Evolutionary conservation across 1,139 yeast species (phyloP).

Genomic region (Kodamaea alishanica): DNA sequence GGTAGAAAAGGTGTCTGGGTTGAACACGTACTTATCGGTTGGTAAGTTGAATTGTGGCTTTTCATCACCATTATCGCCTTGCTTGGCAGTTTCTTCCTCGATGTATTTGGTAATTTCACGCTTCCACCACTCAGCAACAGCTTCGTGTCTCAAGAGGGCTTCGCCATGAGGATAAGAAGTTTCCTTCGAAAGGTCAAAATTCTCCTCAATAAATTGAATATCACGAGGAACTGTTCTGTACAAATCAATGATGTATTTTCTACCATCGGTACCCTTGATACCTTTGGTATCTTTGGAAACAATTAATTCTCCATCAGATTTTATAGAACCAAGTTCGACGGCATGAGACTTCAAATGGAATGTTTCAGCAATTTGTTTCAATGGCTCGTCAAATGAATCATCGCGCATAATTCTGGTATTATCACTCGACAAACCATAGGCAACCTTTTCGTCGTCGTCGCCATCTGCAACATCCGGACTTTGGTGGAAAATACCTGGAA

Average conservation of each 20-base stretch:
- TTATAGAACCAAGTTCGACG: slow-evolving; percentile 36
- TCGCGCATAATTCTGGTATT: slow-evolving; percentile 46
- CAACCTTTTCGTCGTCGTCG: slow-evolving; percentile 43
- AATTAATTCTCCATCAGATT: slow-evolving; percentile 45
- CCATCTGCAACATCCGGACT: slow-evolving; percentile 18
- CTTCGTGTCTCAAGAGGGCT: slow-evolving; percentile 77
- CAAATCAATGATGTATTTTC: slow-evolving; percentile 80
- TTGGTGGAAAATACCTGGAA: slow-evolving; percentile 85
- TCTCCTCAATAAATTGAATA: slow-evolving; percentile 62
- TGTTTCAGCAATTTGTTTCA: slow-evolving; percentile 63
- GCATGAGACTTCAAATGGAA: slow-evolving; percentile 75
- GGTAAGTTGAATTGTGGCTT: slow-evolving; percentile 56
- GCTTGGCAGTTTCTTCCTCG: slow-evolving; percentile 51
- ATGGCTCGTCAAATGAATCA: slow-evolving; percentile 50
- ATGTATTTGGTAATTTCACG: slow-evolving; percentile 56
- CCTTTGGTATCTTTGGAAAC: slow-evolving; percentile 85
- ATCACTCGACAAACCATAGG: slow-evolving; percentile 74
- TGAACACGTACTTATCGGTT: slow-evolving; percentile 54
- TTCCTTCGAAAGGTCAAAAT: slow-evolving; percentile 39
- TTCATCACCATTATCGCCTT: slow-evolving; percentile 37
- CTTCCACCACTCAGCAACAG: slow-evolving; percentile 88
- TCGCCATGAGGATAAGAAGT: slow-evolving; percentile 80
- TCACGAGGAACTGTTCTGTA: slow-evolving; percentile 85
- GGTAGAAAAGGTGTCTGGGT: slow-evolving; percentile 74
- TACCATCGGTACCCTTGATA: slow-evolving; percentile 77